Base-by-base conservation (phyloP, 192 early-diverging fungal genomes). In the Coemansia sp. region DNA sequence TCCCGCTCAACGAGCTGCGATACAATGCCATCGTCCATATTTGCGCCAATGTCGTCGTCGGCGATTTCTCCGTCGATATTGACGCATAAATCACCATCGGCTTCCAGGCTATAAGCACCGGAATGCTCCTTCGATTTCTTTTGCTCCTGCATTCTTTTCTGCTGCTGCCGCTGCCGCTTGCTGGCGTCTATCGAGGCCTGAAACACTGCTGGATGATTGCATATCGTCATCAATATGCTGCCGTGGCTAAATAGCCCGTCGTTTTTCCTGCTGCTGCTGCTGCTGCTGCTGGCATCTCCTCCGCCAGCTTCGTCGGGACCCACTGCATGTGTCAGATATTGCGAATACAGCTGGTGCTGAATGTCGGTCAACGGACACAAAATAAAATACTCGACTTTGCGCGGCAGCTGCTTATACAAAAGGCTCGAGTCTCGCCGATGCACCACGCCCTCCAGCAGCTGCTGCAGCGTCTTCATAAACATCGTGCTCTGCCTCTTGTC, bases 321-420 rank as follows among this genome's bases (percentile, higher is more conserved):
- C 4, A 58, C 16, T 23, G 64, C 51, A 19, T 23, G 9, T 7
- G 34, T 56, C 25, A 80, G 45, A 18, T 70, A 64, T 60, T 82
- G 85, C 18, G 30, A 56, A 65, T 93, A 93, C 39, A 88, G 36
- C 14, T 58, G 32, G 23, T 64, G 58, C 60, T 95, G 92, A 46
- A 85, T 24, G 0, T 39, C 45, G 9, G 84, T 83, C 25, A 92
- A 70, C 58, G 73, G 78, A 54, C 86, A 87, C n/a, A 74, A 69
- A 11, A 95, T 84, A 5, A 88, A 64, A 61, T 82, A 90, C 58
- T 95, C 93, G 23, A 64, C 72, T 61, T 93, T 95, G 46, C 74
- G 71, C 14, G 87, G 87, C 10, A 95, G 69, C 27, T 88, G 83
- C 2, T 65, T 55, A 11, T 72, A 67, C 46, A 91, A 61, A 13